These are phyloP conservation scores for Polychaeton citri DNA, from an alignment of 2,329 filamentous ascomycete genomes.

Conservation along the genomic window DNA sequence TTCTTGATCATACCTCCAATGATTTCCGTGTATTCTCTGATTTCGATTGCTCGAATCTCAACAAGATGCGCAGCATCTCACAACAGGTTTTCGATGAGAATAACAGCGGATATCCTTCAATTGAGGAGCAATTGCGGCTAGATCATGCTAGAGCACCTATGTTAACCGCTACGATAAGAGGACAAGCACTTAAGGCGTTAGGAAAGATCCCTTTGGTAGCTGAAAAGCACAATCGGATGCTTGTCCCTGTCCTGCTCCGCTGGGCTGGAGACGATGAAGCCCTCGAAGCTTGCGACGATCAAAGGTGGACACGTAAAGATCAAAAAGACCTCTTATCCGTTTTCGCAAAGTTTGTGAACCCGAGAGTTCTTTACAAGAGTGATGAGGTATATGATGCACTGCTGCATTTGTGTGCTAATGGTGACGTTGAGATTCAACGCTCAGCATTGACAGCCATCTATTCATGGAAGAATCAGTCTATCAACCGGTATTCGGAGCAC, in stretches of 20 bases:
- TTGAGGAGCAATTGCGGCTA: constrained; percentile 7
- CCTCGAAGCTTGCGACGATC: constrained; percentile 3
- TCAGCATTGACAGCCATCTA: constrained; percentile 71
- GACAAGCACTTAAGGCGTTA: constrained; percentile 69
- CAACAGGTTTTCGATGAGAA: constrained; percentile 40
- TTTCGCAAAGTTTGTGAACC: constrained; percentile 76
- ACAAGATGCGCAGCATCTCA: constrained; percentile 42
- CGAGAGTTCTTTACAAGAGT: constrained; percentile 66
- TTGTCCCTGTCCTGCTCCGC: constrained; percentile 74
- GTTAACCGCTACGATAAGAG: constrained; percentile 30
- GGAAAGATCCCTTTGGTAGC: constrained; percentile 60
- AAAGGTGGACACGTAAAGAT: constrained; percentile 59
- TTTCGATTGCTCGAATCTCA: constrained; percentile 74
- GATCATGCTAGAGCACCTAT: constrained; percentile 6
- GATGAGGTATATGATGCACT: constrained; percentile 64
- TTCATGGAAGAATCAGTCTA: constrained; percentile 70
- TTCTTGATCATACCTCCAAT: constrained; percentile 11
- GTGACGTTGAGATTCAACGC: constrained; percentile 81
- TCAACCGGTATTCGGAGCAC: constrained; percentile 72
- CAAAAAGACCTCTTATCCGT: constrained; percentile 71
- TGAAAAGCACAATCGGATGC: constrained; percentile 69
- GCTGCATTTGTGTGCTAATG: constrained; percentile 66
- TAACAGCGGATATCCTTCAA: constrained; percentile 16
- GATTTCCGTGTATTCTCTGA: constrained; percentile 42
- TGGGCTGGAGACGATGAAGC: constrained; percentile 45